phyloP scores from a whole-genome alignment of 1,284 basidiomycete genomes.

The Naganishia liquefaciens region DNA sequence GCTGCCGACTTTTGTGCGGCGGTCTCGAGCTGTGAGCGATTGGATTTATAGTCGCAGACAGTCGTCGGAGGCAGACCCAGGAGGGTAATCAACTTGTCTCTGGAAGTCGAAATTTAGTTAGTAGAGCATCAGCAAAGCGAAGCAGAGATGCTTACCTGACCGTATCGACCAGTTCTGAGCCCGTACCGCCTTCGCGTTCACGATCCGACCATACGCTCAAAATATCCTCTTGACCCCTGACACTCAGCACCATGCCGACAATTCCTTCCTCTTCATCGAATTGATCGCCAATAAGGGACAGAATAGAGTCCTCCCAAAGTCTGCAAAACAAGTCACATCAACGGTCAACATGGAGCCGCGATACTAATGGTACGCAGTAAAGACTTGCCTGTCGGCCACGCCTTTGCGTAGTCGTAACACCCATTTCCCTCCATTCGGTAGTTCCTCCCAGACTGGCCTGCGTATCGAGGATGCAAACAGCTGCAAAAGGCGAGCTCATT shows the following conservation, averaged over 20 bases:
- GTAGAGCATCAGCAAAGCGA: not conserved
- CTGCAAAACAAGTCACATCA: not conserved
- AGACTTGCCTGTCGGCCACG: constrained; percentile 28
- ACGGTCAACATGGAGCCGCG: not conserved
- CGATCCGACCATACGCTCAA: constrained; percentile 55
- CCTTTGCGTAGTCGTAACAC: constrained; percentile 30
- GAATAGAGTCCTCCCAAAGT: constrained; percentile 37
- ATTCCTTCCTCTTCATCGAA: constrained; percentile 54
- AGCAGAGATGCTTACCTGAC: constrained; percentile 45
- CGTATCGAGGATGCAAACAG: constrained; percentile 50
- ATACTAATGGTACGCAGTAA: not conserved
- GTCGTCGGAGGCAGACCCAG: constrained; percentile 49
- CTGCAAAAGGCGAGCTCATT: not conserved
- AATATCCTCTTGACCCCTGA: constrained; percentile 53
- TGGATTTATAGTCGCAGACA: constrained; percentile 53
- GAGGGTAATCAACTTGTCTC: constrained; percentile 51
- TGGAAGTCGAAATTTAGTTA: constrained; percentile 32
- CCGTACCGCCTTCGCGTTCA: constrained; percentile 39
- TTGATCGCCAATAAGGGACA: constrained; percentile 54
- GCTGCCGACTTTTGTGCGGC: constrained; percentile 36
- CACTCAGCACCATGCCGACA: constrained; percentile 53
- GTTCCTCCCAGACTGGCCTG: constrained; percentile 55
- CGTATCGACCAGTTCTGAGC: constrained; percentile 43
- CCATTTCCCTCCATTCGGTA: constrained; percentile 42
- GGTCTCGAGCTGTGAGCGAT: constrained; percentile 49